Percentiles rank a stretch among this genome's conserved stretches.
Evolutionary conservation across 257 asterid species (phyloP).

Genomic region (Schizonepeta tenuifolia): DNA sequence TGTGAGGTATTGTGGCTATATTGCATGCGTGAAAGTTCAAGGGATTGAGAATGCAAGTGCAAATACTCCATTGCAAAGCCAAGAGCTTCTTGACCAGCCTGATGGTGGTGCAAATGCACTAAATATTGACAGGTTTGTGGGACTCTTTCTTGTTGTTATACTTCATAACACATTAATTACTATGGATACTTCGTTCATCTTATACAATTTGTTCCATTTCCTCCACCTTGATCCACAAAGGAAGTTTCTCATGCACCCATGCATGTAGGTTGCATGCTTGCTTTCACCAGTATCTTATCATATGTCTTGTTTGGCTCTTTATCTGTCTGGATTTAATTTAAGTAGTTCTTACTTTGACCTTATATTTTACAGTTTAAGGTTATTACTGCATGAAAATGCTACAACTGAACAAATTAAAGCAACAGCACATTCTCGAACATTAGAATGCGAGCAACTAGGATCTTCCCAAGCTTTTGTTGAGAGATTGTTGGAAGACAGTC

Average conservation of each 20-base stretch:
- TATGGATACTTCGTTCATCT: neutral
- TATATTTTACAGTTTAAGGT: constrained; percentile 74
- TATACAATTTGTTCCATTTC: constrained; percentile 22
- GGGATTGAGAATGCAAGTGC: constrained; percentile 53
- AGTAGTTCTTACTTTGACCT: constrained; percentile 33
- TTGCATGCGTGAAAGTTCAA: constrained; percentile 80
- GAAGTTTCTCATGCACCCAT: constrained; percentile 21
- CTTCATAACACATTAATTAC: constrained; percentile 13
- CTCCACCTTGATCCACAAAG: constrained; percentile 6
- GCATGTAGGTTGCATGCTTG: constrained; percentile 19
- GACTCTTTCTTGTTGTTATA: neutral
- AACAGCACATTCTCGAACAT: constrained; percentile 44
- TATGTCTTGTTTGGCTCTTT: constrained; percentile 16
- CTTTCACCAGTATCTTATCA: constrained; percentile 21
- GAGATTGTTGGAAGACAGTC: constrained; percentile 81
- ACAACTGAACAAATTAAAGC: constrained; percentile 53
- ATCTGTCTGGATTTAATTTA: constrained; percentile 23
- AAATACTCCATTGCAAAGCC: constrained; percentile 54
- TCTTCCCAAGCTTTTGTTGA: constrained; percentile 68
- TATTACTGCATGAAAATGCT: constrained; percentile 74
- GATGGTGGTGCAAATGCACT: constrained; percentile 99
- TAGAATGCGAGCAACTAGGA: constrained; percentile 56
- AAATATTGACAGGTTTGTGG: constrained; percentile 78
- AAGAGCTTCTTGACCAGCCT: constrained; percentile 81
- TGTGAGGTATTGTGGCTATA: constrained; percentile 76